Base-by-base conservation (phyloP, 345 rosid genomes). In the Excoecaria cochinchinensis region DNA sequence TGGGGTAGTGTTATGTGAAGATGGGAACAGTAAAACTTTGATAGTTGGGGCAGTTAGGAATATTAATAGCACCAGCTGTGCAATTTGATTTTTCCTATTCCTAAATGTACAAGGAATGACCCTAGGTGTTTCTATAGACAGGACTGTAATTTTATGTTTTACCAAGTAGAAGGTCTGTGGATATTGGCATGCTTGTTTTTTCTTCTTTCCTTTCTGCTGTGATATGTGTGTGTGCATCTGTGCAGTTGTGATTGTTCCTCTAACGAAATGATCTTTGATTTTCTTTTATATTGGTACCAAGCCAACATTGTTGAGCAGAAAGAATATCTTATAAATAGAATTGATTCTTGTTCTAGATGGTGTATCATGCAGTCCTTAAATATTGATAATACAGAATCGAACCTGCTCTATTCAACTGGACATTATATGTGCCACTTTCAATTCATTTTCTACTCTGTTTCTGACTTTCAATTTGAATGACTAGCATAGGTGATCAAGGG, bases 401-500 rank as follows among this genome's bases (percentile, higher is more conserved):
- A 7, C 63, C 15, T 59, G 12, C 14, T 4, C 61, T n/a, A 24
- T 10, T 56, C n/a, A 36, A 46, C n/a, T 14, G 66, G 10, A 58
- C 24, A 57, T 22, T 11, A 9, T 31, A 60, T 51, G 17, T 65
- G 47, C 11, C 21, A 31, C 12, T 73, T 13, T 57, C 24, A 36
- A 8, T 21, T 21, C 36, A 10, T 48, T 7, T 63, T 42, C 31
- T 15, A 17, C 55, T 0, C 22, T 11, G 6, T 44, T 9, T 24
- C 21, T 59, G 46, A 75, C 17, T 22, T n/a, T 64, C 61, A 11
- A 67, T 70, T 38, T 71, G 50, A 38, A 44, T 52, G 82, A 79
- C 76, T 75, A 76, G 77, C 84, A 74, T 82, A 94, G 97, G 97
- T 93, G 88, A 87, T 95, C 82, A 89, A 90, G 81, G 99, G 99